Evolutionary conservation across 2,329 filamentous ascomycete genomes (phyloP).

Genomic region (Trichophyton simii): DNA sequence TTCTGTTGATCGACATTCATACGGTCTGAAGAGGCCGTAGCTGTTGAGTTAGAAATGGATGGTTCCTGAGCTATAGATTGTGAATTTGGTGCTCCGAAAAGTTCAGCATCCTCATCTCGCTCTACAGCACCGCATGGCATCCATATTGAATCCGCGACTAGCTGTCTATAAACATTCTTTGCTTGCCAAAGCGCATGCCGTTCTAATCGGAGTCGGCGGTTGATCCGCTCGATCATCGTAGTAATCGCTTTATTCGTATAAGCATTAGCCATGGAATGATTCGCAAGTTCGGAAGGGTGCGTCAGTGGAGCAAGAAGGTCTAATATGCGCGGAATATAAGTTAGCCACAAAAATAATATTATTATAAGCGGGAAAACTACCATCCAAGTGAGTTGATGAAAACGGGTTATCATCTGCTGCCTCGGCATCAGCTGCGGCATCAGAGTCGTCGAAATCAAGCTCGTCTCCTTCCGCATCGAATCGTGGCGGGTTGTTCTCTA

Average conservation of each 20-base stretch:
- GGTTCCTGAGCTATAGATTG: not conserved
- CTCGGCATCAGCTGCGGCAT: conserved; percentile 45
- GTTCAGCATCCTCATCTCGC: conserved; percentile 36
- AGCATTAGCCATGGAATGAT: conserved; percentile 45
- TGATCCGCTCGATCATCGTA: conserved; percentile 44
- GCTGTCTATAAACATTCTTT: conserved; percentile 45
- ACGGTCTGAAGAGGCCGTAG: too few species aligned
- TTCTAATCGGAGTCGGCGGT: conserved; percentile 47
- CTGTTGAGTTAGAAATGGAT: too few species aligned
- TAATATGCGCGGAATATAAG: conserved; percentile 18
- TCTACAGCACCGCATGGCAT: conserved; percentile 44
- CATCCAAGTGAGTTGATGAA: conserved; percentile 44
- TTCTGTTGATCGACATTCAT: not conserved
- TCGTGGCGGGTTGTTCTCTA: conserved; percentile 46
- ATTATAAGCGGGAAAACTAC: conserved; percentile 25
- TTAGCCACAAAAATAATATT: not conserved
- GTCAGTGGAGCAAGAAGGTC: conserved; percentile 50
- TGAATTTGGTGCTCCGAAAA: conserved; percentile 25
- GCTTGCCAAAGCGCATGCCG: conserved; percentile 44
- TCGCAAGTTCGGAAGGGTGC: conserved; percentile 47
- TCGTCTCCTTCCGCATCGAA: conserved; percentile 54
- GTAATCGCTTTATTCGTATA: conserved; percentile 48
- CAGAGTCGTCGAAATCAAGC: conserved; percentile 45
- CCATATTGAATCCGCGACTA: conserved; percentile 50
- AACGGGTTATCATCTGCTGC: conserved; percentile 51